Conservation (phyloP, 2,329 filamentous ascomycete genomes). For the Chrysoporthe cubensis region DNA sequence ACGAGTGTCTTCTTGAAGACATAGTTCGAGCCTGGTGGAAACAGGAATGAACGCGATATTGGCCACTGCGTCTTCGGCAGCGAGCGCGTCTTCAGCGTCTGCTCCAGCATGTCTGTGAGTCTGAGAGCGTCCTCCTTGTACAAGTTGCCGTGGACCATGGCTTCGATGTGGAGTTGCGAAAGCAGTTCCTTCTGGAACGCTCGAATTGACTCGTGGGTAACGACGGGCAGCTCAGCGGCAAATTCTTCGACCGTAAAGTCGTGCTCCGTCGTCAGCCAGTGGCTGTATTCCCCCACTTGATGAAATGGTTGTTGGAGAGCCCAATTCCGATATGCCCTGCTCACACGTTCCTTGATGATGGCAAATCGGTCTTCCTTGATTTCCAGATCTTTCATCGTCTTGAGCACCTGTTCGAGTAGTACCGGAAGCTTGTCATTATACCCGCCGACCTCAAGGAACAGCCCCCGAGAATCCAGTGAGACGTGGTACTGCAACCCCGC, state of each 20-base stretch:
- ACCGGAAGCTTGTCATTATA: slow-evolving; percentile 97
- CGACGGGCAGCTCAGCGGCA: slow-evolving; percentile 72
- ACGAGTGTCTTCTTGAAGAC: slow-evolving; percentile 80
- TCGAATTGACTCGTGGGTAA: slow-evolving; percentile 75
- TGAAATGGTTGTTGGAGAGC: slow-evolving; percentile 87
- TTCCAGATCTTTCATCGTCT: slow-evolving; percentile 81
- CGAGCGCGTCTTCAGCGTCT: slow-evolving; percentile 71
- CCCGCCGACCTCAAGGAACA: slow-evolving; percentile 80
- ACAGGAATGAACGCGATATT: slow-evolving; percentile 73
- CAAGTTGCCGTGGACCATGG: slow-evolving; percentile 87
- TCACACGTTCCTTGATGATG: slow-evolving; percentile 85
- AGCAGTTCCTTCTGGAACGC: slow-evolving; percentile 81
- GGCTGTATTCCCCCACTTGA: slow-evolving; percentile 81
- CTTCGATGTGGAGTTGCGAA: slow-evolving; percentile 83
- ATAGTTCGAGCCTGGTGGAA: slow-evolving; percentile 81
- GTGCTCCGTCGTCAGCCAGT: slow-evolving; percentile 77
- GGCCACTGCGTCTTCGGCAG: slow-evolving; percentile 81
- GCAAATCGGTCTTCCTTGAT: slow-evolving; percentile 87
- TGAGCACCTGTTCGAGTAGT: slow-evolving; percentile 84
- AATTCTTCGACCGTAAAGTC: slow-evolving; percentile 81
- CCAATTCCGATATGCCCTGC: slow-evolving; percentile 80
- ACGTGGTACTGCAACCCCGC: slow-evolving; percentile 86
- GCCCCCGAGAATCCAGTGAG: slow-evolving; percentile 69
- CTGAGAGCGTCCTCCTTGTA: slow-evolving; percentile 91
- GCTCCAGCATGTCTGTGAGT: slow-evolving; percentile 81